Evolutionary conservation across 305 asterid genomes (phyloP), one percentile per base, ranked within the genome.

Genomic region (Fraxinus xanthoxyloides): DNA sequence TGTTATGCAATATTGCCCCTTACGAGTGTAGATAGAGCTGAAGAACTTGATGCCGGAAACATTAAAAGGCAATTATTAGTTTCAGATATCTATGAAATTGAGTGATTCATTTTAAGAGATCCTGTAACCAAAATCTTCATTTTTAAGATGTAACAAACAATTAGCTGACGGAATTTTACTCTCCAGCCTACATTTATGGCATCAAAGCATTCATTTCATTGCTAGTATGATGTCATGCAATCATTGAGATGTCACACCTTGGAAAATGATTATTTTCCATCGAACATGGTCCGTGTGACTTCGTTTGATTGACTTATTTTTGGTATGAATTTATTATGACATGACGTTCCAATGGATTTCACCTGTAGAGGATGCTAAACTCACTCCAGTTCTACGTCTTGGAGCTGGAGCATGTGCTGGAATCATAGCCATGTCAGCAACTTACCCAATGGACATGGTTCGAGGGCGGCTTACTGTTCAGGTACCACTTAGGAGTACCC

Each of bases 321-420:
- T 59, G 69, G 69, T 8, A 21, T 59, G 15, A 65, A 65, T 26
- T 65, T 9, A 26, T 65, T 65, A 65, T 26, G 34, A 65, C 35
- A 24, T 26, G 32, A 65, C 5, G 35, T 65, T 65, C 35, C 72
- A 12, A 4, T 26, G 17, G 8, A 9, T 84, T 76, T 87, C 72
- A 23, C 30, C 8, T 87, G 85, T 89, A 95, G 99, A 94, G 93
- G 91, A 92, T 78, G 98, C 98, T 85, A 89, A 92, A 86, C 91
- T 92, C 83, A 95, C 97, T 87, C 98, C 99, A 86, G 78, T 95
- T 82, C 76, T 95, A 89, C 97, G 99, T 83, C 91, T 95, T 84
- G 99, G 95, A 84, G 99, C 99, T 73, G 99, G 99, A 85, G 99
- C 99, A 77, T 92, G 97, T 91, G 99, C 99, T 87, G 99, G 98